These are phyloP conservation scores for Sporisorium graminicola DNA, from an alignment of 1,284 basidiomycete genomes.

Conservation along the genomic window DNA sequence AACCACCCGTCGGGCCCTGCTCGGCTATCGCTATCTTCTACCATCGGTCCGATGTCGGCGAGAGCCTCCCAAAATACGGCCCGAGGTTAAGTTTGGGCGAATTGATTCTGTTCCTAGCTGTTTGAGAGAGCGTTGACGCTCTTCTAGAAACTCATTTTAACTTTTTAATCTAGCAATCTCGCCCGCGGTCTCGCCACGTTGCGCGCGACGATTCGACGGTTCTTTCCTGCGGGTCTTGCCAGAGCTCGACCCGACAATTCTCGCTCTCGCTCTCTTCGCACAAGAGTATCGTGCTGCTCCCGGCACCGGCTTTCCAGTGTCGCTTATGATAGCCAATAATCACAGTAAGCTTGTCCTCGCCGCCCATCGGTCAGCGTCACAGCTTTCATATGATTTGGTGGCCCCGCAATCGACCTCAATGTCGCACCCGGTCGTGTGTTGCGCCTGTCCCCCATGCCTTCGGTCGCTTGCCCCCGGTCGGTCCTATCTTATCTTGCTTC, in stretches of 20 bases:
- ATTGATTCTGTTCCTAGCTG: not conserved
- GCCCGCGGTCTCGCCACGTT: not conserved
- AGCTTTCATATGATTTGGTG: not conserved
- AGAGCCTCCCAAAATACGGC: too few relatives aligned
- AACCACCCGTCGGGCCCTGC: conserved; percentile 16
- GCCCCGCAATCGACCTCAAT: not conserved
- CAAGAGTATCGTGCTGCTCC: too few relatives aligned
- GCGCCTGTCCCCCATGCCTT: not conserved
- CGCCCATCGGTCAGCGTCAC: conserved; percentile 13
- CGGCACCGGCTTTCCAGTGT: not conserved
- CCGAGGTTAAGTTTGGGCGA: too few relatives aligned
- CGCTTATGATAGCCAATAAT: not conserved
- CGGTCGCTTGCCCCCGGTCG: not conserved
- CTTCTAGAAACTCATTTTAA: not conserved
- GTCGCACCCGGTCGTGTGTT: not conserved
- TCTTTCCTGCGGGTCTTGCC: not conserved
- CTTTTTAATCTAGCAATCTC: not conserved
- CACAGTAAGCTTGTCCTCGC: not conserved
- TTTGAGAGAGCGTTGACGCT: not conserved
- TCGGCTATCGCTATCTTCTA: conserved; percentile 14
- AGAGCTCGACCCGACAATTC: not conserved
- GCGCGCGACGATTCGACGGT: not conserved
- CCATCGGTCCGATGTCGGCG: conserved; percentile 31
- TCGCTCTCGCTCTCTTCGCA: not conserved
- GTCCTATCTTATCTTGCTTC: conserved; percentile 16